These are phyloP conservation scores for Ramaria sp. DNA, from an alignment of 768 basidiomycete genomes.

Conservation along the genomic window DNA sequence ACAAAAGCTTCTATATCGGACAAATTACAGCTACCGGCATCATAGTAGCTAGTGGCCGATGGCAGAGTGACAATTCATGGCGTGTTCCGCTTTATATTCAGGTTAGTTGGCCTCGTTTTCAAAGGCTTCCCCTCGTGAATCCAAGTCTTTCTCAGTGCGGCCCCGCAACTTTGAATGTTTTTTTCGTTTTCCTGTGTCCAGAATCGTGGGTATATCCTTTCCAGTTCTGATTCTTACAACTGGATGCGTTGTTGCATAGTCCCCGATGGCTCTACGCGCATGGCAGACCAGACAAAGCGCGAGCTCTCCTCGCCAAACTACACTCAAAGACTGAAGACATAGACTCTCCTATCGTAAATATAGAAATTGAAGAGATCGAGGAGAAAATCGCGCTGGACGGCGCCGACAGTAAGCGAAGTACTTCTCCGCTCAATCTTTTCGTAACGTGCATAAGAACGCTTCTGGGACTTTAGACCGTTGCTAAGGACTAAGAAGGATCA, in stretches of 20 bases:
- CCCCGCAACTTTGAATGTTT: constrained; percentile 36
- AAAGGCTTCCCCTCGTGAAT: not conserved
- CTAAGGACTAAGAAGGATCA: constrained; percentile 36
- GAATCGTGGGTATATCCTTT: constrained; percentile 29
- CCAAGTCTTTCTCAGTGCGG: constrained; percentile 21
- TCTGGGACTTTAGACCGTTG: constrained; percentile 45
- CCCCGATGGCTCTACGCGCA: constrained; percentile 43
- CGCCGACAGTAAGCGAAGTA: constrained; percentile 27
- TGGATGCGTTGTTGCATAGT: constrained; percentile 15
- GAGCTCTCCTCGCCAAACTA: constrained; percentile 32
- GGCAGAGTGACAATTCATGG: constrained; percentile 33
- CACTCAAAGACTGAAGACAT: constrained; percentile 35
- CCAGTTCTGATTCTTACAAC: not conserved
- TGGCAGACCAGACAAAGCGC: constrained; percentile 32
- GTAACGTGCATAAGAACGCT: constrained; percentile 19
- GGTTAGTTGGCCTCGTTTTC: constrained; percentile 14
- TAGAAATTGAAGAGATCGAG: constrained; percentile 43
- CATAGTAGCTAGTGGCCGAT: constrained; percentile 40
- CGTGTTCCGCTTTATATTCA: constrained; percentile 41
- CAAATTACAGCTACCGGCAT: constrained; percentile 46
- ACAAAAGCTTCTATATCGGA: constrained; percentile 36
- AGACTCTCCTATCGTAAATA: constrained; percentile 37
- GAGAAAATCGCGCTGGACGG: constrained; percentile 38
- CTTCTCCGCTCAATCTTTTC: not conserved
- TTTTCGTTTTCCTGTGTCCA: constrained; percentile 36